Evolutionary conservation across 1,284 basidiomycete species (phyloP), one percentile per base, ranked within the genome.

Genomic region (Fistulinella staudtii): DNA sequence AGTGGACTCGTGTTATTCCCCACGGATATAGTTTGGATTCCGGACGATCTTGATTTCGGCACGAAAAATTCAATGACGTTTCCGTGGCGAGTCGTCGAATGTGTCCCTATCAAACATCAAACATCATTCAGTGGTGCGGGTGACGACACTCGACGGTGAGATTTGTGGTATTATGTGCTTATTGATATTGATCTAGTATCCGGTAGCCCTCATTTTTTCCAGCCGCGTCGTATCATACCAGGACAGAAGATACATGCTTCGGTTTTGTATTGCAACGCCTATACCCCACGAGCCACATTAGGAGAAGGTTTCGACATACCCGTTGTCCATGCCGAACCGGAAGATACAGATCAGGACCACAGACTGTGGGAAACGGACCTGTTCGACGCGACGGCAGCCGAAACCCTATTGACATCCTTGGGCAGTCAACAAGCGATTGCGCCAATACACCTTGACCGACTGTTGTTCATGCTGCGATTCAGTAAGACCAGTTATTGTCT

Each of bases 201-300:
- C 10, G 17, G 13, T 28, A 65, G 61, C n/a, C 27, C 4, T 23
- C 63, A 61, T 33, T 37, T 25, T 14, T 3, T 29, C 8, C 46
- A 56, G 34, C 49, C 57, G 18, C 60, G 59, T 21, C 53, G 55
- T 22, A 63, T 61, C 28, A 56, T 61, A 38, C 61, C 59, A 1
- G 59, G 61, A n/a, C 59, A 65, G 41, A 61, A 60, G 27, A 34
- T 63, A 2, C 60, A 61, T 13, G 63, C 56, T 13, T 66, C 60
- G 0, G 39, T 61, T 33, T 25, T 66, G 14, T 64, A 50, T 43
- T 53, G 51, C 5, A 61, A 55, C 3, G 37, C 43, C 4, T 66
- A 61, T 30, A 44, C 41, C 21, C 63, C 61, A 10, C 36, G 11
- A 9, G 62, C 60, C 8, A 51, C 49, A 3, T 31, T 61, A 2